A percentile compares a stretch with the other conserved stretches of the same genome.
phyloP scores from a whole-genome alignment of 1,139 yeast genomes.

The Hansenula lynferdii region DNA sequence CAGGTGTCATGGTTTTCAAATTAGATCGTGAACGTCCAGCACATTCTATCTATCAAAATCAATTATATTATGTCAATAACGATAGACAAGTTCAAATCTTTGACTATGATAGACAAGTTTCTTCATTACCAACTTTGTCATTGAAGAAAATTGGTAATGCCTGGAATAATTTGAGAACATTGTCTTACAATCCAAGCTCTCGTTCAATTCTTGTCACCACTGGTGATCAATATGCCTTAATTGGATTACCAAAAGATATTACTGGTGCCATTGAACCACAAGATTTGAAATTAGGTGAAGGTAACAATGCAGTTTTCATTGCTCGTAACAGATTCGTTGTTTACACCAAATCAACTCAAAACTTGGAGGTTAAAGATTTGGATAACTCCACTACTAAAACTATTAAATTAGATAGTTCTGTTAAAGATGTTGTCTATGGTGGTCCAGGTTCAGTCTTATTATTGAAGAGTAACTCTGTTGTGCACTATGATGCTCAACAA shows the following conservation, averaged over 20 bases:
- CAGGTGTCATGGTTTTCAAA: conserved; percentile 98
- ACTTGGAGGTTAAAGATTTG: conserved; percentile 79
- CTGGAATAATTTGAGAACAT: conserved; percentile 80
- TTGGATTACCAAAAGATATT: conserved; percentile 78
- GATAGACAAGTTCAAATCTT: conserved; percentile 84
- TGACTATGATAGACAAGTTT: conserved; percentile 55
- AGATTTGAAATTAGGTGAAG: conserved; percentile 73
- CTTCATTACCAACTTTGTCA: conserved; percentile 76
- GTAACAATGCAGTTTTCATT: conserved; percentile 82
- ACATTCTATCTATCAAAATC: conserved; percentile 62
- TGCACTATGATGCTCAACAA: conserved; percentile 90
- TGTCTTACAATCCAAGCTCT: conserved; percentile 92
- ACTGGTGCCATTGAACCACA: conserved; percentile 92
- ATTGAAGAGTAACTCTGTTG: conserved; percentile 66
- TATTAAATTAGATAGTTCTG: conserved; percentile 67
- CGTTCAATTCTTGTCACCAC: conserved; percentile 80
- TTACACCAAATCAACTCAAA: conserved; percentile 57
- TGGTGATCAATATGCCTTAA: conserved; percentile 70
- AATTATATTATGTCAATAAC: conserved; percentile 68
- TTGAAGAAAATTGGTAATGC: conserved; percentile 80
- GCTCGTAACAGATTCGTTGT: conserved; percentile 93
- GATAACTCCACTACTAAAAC: conserved; percentile 78
- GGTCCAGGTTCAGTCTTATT: conserved; percentile 84
- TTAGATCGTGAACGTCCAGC: conserved; percentile 98
- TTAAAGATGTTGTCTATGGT: conserved; percentile 69